These are phyloP conservation scores for Saksenaea oblongispora DNA, from an alignment of 371 early-diverging fungal genomes.

Conservation along the genomic window DNA sequence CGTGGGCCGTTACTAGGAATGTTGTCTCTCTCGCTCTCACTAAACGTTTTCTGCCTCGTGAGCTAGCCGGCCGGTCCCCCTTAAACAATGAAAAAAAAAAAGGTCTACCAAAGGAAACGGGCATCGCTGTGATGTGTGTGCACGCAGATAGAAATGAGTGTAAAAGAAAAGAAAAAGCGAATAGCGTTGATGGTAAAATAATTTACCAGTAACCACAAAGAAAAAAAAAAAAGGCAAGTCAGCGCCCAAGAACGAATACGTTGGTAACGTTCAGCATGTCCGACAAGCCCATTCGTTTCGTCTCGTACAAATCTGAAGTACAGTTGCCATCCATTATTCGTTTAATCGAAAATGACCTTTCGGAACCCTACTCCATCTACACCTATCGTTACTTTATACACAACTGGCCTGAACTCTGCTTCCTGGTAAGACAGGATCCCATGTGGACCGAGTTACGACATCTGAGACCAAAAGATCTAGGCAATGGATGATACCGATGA, in stretches of 20 bases:
- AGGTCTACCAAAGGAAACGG: too few relatives aligned
- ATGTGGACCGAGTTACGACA: too few relatives aligned
- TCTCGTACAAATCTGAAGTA: slow-evolving; percentile 63
- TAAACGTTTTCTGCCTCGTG: too few relatives aligned
- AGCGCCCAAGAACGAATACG: too few relatives aligned
- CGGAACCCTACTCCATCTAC: slow-evolving; percentile 96
- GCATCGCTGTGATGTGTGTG: too few relatives aligned
- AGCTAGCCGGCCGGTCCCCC: too few relatives aligned
- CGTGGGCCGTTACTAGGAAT: too few relatives aligned
- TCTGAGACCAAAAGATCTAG: slow-evolving; percentile 25
- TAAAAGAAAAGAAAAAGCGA: neutral
- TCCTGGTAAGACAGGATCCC: slow-evolving; percentile 55
- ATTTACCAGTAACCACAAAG: neutral
- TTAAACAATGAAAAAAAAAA: too few relatives aligned
- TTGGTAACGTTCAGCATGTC: neutral
- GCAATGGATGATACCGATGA: slow-evolving; percentile 57
- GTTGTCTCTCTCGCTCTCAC: too few relatives aligned
- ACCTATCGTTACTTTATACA: slow-evolving; percentile 97
- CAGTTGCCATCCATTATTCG: slow-evolving; percentile 74
- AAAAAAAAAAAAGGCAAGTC: too few relatives aligned
- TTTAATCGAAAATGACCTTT: slow-evolving; percentile 88
- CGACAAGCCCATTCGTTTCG: slow-evolving; percentile 45
- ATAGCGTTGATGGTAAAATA: neutral
- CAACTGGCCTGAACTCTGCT: slow-evolving; percentile 86
- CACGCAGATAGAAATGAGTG: too few relatives aligned